Base-by-base conservation (phyloP, 2,329 filamentous ascomycete species). In the Microcyclospora pomicola region DNA sequence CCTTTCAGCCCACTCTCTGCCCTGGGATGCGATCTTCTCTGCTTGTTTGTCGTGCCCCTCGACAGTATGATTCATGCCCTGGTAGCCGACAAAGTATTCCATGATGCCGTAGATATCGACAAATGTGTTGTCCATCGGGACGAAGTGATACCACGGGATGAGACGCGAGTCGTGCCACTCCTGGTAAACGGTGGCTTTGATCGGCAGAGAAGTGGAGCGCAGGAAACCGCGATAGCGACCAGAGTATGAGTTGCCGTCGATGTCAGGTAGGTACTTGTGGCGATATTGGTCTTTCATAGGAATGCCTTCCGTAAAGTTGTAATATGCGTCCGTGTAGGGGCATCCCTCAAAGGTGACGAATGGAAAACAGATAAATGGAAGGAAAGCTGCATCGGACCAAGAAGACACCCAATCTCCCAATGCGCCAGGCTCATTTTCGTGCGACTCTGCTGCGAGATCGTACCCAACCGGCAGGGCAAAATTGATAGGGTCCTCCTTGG, bases 111-210 rank as follows among this genome's bases (percentile, higher is more conserved):
- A 82, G 31, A 86, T 59, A 2, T 71, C 78, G 45, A 84, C 79
- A 30, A 80, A 72, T 6, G 81, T 70, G 3, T 77, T 50, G 53
- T 86, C 81, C 19, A 84, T 59, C 5, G 82, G 82, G 3, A 86
- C 76, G 49, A 83, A 87, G 55, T 87, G 82, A 31, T 77, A 63
- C 82, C 82, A 87, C 0, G 82, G 73, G 39, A 67, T 69, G 11
- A 87, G 60, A 4, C 82, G 71, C 33, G 75, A 73, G 40, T 80
- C 77, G 54, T 78, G 80, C 82, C 82, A 87, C 52, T 82, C 74
- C 27, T 73, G 70, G 56, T 85, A 86, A n/a, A 86, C 66, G 1
- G 76, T 75, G 1, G 72, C 71, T 41, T 82, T 65, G 49, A 86
- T 71, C 0, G 80, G 79, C 11, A 83, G 66, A 37, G 71, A 76